Base-by-base conservation (phyloP, 2,329 filamentous ascomycete genomes). In the Colletotrichum sp. region DNA sequence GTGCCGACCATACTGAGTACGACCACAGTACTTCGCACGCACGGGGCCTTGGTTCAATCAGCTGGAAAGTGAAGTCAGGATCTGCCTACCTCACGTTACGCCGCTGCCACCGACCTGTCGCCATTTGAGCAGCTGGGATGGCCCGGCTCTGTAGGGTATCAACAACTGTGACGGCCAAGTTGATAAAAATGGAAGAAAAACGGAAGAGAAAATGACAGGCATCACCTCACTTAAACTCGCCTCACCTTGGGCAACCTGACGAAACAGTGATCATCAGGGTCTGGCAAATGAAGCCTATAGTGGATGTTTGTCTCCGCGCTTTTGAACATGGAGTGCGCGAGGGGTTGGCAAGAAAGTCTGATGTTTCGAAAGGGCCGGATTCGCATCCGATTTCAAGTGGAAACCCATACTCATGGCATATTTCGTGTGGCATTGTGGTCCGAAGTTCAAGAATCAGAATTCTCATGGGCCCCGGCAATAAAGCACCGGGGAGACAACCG, bases 111-210 rank as follows among this genome's bases (percentile, higher is more conserved):
- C 18, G 56, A n/a, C 34, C 34, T 58, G 71, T 36, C 58, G 69
- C 69, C 55, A n/a, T 56, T 30, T 12, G 22, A 30, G 64, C 58
- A 52, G 48, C 74, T 71, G 71, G 74, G 74, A 66, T 76, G 61
- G 55, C 61, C 74, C 61, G 25, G 66, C 71, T 52, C 28, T 25
- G 48, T 76, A 70, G 34, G 74, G 74, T 66, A 75, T 28, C 71
- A 70, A 62, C 30, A 43, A 28, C 22, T 55, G 30, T 48, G 39
- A 66, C 58, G 52, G 34, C n/a, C 74, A 30, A n/a, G 28, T 66
- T 27, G 66, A 66, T 27, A 22, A 48, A 66, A 16, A 34, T 74
- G 60, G 60, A 66, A 66, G 27, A 16, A n/a, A 22, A 61, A 43
- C 43, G 43, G 43, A 48, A 18, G 15, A 22, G 27, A 39, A 36